Percentiles rank a stretch among this genome's conserved stretches.
phyloP scores from a whole-genome alignment of 371 early-diverging fungal genomes.

The Nematocida parisii region DNA sequence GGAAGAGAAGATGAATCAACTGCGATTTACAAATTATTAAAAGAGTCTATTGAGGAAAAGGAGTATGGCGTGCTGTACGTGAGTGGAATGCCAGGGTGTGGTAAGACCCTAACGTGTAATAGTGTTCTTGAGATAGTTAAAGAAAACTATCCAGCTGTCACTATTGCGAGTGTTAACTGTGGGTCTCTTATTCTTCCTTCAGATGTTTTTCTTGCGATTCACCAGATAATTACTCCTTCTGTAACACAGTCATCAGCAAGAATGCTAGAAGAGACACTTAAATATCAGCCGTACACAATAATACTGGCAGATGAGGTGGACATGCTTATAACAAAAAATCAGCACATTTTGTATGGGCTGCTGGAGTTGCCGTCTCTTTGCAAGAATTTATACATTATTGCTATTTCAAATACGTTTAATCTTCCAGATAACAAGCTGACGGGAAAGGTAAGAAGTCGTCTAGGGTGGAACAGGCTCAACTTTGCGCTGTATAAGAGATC shows the following conservation, averaged over 20 bases:
- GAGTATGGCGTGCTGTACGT: slow-evolving; percentile 62
- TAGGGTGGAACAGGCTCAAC: slow-evolving; percentile 73
- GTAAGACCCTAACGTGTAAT: slow-evolving; percentile 67
- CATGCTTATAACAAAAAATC: slow-evolving; percentile 81
- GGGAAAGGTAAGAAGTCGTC: slow-evolving; percentile 83
- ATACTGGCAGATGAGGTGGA: slow-evolving; percentile 95
- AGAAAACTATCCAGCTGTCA: slow-evolving; percentile 49
- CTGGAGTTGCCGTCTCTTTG: slow-evolving; percentile 84
- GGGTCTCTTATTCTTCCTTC: slow-evolving; percentile 33
- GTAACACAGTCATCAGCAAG: slow-evolving; percentile 2
- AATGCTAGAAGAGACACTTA: slow-evolving; percentile 44
- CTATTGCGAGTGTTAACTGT: slow-evolving; percentile 51
- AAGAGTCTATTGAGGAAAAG: slow-evolving; percentile 56
- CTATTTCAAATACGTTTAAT: slow-evolving; percentile 96
- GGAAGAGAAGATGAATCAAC: slow-evolving; percentile 67
- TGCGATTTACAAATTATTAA: slow-evolving; percentile 51
- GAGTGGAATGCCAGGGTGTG: slow-evolving; percentile 70
- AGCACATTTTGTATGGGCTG: slow-evolving; percentile 89
- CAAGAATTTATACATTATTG: slow-evolving; percentile 79
- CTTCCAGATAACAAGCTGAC: slow-evolving; percentile 84
- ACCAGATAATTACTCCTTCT: slow-evolving; percentile 8
- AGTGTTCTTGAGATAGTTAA: slow-evolving; percentile 48
- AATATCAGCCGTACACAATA: slow-evolving; percentile 48
- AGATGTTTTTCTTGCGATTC: slow-evolving; percentile 58
- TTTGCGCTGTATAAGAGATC: slow-evolving; percentile 63